A percentile compares a stretch with the other conserved stretches of the same genome.
Evolutionary conservation across 148 eudicot species (phyloP).

Genomic region (Camellia sinensis): DNA sequence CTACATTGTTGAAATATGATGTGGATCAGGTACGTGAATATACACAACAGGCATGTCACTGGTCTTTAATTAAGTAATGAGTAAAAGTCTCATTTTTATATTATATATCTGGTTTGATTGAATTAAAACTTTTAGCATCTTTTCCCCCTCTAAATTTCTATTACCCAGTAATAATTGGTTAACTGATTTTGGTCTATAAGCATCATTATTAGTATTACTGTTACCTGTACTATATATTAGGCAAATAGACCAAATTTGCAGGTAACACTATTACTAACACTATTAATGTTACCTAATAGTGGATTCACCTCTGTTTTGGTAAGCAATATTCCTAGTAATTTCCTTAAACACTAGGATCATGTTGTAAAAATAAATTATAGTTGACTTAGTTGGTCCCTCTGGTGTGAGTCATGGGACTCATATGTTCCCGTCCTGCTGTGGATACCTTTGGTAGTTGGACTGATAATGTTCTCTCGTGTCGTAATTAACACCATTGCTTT

Average conservation of each 20-base stretch:
- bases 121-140: background rate
- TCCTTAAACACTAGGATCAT: background rate
- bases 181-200: background rate
- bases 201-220: no score
- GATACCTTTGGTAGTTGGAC: constrained; percentile 4
- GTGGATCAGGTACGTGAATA: constrained; percentile 59
- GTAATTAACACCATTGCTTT: background rate
- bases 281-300: background rate
- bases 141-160: background rate
- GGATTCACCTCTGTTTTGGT: background rate
- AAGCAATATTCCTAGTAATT: background rate
- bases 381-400: background rate
- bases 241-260: background rate
- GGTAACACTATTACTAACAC: no score
- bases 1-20: constrained; percentile 42
- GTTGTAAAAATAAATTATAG: background rate
- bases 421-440: background rate
- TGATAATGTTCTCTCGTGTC: background rate
- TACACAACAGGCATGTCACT: background rate
- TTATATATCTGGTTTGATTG: no score
- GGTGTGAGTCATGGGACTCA: background rate
- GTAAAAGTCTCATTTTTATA: no score
- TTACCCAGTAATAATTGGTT: background rate
- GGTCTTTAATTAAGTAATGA: no score
- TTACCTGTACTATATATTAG: background rate